phyloP scores from a whole-genome alignment of 768 basidiomycete genomes.

The Psilocybe cubensis region DNA sequence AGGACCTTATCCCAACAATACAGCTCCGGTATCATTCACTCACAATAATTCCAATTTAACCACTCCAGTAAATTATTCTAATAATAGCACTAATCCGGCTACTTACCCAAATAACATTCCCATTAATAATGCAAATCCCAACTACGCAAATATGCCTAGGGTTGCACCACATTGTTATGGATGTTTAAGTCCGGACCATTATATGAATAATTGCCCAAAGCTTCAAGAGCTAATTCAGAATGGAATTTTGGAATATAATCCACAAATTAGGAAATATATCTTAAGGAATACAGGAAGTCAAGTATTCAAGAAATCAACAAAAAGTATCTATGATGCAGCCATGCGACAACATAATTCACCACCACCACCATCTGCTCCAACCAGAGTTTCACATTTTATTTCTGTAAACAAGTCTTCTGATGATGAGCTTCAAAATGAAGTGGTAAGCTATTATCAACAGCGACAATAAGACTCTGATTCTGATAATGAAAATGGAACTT shows the following conservation, averaged over 20 bases:
- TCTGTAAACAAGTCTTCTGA: not conserved
- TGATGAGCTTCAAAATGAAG: not conserved
- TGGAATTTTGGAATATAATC: slow-evolving; percentile 1
- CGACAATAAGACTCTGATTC: not conserved
- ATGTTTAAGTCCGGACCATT: slow-evolving; percentile 3
- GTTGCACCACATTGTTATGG: slow-evolving; percentile 2
- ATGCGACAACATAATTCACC: not conserved
- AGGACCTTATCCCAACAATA: not conserved
- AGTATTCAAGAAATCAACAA: not conserved
- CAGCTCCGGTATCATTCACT: not conserved
- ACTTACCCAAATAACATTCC: slow-evolving; percentile 13
- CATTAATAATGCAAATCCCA: not conserved
- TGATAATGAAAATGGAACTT: not conserved
- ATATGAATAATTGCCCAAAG: slow-evolving; percentile 3
- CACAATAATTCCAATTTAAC: too few relatives aligned
- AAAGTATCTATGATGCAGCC: slow-evolving; percentile 1
- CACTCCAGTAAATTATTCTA: too few relatives aligned
- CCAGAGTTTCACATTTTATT: not conserved
- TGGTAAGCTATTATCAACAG: not conserved
- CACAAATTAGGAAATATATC: not conserved
- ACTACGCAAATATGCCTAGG: not conserved
- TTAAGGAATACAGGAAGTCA: not conserved
- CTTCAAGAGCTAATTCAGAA: slow-evolving; percentile 5
- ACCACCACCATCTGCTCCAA: not conserved
- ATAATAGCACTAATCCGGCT: too few relatives aligned